Evolutionary conservation across 345 rosid genomes (phyloP).

Genomic region (Eutrema japonicum): DNA sequence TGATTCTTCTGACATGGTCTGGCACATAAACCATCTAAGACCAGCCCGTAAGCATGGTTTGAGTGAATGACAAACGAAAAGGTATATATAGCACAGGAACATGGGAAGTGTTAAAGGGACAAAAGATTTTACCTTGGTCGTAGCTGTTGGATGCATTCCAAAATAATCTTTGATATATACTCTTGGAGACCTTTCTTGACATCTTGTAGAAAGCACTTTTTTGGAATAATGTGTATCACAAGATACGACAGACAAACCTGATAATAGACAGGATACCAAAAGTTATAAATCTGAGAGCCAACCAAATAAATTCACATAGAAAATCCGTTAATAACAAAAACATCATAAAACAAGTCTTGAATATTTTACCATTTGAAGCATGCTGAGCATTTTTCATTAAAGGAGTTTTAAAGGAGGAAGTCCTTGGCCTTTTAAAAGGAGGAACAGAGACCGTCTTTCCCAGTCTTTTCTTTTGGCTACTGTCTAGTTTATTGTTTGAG

Average conservation of each 20-base stretch:
- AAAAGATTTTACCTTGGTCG: slow-evolving; percentile 53
- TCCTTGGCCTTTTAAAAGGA: slow-evolving; percentile 87
- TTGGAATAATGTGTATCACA: slow-evolving; percentile 50
- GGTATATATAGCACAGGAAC: slow-evolving; percentile 16
- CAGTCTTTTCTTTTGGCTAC: slow-evolving; percentile 56
- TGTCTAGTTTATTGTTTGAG: slow-evolving; percentile 46
- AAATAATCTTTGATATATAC: slow-evolving; percentile 71
- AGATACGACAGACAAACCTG: slow-evolving; percentile 64
- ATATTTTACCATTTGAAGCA: slow-evolving; percentile 58
- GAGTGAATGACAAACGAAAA: slow-evolving; percentile 29
- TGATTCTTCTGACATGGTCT: slow-evolving; percentile 52
- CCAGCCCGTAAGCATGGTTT: slow-evolving; percentile 30
- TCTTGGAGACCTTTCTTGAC: slow-evolving; percentile 63
- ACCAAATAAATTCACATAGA: slow-evolving; percentile 31
- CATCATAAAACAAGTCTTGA: not conserved
- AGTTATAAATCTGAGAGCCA: slow-evolving; percentile 26
- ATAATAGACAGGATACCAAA: slow-evolving; percentile 34
- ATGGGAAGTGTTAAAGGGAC: not conserved
- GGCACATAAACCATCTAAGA: slow-evolving; percentile 54
- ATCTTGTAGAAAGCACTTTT: slow-evolving; percentile 61
- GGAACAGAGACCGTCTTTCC: slow-evolving; percentile 53
- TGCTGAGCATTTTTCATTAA: slow-evolving; percentile 50
- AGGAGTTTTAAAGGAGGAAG: slow-evolving; percentile 65
- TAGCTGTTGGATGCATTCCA: slow-evolving; percentile 54
- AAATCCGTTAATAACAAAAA: not conserved